A percentile compares a stretch with the other conserved stretches of the same genome.
Evolutionary conservation across 2,329 filamentous ascomycete genomes (phyloP).

Genomic region (Phymatotrichopsis omnivora): DNA sequence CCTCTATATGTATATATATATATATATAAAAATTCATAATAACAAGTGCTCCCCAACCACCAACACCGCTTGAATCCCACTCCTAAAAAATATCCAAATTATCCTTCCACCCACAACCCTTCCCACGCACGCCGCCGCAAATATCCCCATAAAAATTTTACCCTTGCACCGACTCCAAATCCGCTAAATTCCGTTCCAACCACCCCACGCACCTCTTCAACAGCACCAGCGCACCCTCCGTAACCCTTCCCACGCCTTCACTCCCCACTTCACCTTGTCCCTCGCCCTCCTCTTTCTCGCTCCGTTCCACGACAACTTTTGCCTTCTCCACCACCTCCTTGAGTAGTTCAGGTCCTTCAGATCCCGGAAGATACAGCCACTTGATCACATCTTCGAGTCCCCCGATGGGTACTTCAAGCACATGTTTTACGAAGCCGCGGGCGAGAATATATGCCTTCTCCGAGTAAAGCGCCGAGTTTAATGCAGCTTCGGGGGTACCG

Average conservation of each 20-base stretch:
- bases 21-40: conserved; percentile 1
- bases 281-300: conserved; percentile 31
- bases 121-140: no score
- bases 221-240: conserved; percentile 40
- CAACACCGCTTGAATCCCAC: no score
- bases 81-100: no score
- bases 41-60: no score
- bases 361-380: conserved; percentile 41
- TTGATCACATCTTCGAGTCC: conserved; percentile 45
- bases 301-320: conserved; percentile 37
- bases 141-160: background rate
- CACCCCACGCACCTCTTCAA: conserved; percentile 37
- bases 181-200: conserved; percentile 33
- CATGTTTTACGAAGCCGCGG: conserved; percentile 43
- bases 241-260: conserved; percentile 41
- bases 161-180: conserved; percentile 1
- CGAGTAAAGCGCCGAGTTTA: conserved; percentile 43
- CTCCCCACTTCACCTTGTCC: conserved; percentile 29
- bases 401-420: conserved; percentile 37
- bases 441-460: conserved; percentile 47
- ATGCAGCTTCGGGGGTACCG: conserved; percentile 39
- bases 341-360: conserved; percentile 36
- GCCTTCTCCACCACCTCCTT: conserved; percentile 39
- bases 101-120: no score
- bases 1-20: background rate